phyloP scores from a whole-genome alignment of 345 rosid species.

The Rubroshorea leprosula region DNA sequence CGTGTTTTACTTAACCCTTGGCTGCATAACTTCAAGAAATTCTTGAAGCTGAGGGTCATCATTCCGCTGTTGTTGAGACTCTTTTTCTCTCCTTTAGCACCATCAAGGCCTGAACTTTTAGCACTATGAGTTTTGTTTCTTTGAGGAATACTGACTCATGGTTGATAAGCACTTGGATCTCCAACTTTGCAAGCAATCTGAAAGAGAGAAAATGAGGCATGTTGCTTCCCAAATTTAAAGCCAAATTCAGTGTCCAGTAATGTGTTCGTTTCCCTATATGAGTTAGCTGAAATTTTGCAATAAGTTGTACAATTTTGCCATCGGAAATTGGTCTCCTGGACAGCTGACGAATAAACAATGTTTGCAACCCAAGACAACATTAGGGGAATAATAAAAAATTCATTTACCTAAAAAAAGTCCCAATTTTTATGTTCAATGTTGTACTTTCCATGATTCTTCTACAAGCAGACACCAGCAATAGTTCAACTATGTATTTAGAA shows the following conservation, averaged over 20 bases:
- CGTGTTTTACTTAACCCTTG: conserved; percentile 57
- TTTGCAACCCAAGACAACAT: no score
- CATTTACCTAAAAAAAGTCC: no score
- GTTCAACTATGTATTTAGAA: neutral
- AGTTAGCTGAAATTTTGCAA: neutral
- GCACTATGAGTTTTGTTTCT: conserved; percentile 32
- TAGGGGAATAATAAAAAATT: no score
- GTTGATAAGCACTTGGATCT: conserved; percentile 60
- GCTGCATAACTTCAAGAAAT: conserved; percentile 82
- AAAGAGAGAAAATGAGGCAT: conserved; percentile 7
- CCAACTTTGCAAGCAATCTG: conserved; percentile 72
- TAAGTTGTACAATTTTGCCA: no score
- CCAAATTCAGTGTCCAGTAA: no score
- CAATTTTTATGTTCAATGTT: no score
- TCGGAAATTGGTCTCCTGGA: no score
- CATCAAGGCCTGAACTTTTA: conserved; percentile 7
- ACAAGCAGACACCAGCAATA: no score
- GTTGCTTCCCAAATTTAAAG: conserved; percentile 7
- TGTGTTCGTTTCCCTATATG: no score
- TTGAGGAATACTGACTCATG: conserved; percentile 72
- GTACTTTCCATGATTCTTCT: no score
- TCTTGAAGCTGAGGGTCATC: conserved; percentile 53
- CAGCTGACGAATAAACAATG: no score
- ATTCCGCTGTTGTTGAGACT: conserved; percentile 23
- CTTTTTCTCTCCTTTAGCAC: conserved; percentile 30